Base-by-base conservation (phyloP, 163 green algal genomes). In the Smithsoniella earleae region DNA sequence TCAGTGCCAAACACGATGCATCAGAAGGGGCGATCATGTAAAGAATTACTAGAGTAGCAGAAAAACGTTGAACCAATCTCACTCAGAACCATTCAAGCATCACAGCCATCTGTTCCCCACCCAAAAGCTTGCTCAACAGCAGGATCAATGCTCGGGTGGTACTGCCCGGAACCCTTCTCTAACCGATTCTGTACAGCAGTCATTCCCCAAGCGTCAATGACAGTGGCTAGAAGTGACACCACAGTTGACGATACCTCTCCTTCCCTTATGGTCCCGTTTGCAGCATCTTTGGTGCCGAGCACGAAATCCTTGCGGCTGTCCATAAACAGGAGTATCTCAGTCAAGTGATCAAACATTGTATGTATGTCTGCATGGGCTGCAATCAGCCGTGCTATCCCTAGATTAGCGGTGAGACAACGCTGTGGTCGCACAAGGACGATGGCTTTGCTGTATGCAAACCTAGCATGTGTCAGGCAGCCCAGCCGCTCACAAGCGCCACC, bases 41-140 rank as follows among this genome's bases (percentile, higher is more conserved):
- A n/a, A n/a, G n/a, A n/a, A n/a, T n/a, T n/a, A n/a, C n/a, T n/a
- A n/a, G n/a, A n/a, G n/a, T n/a, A n/a, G n/a, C n/a, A n/a, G n/a
- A n/a, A n/a, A n/a, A n/a, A n/a, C n/a, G n/a, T n/a, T n/a, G n/a
- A n/a, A n/a, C n/a, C n/a, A n/a, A n/a, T n/a, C n/a, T n/a, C n/a
- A n/a, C n/a, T n/a, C n/a, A n/a, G n/a, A n/a, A n/a, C n/a, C n/a
- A n/a, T n/a, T n/a, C 13, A 49, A 22, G 40, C 40, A 43, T 69
- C 58, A 13, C 58, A 69, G 4, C 58, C 58, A 69, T 69, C 58
- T 69, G 58, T 69, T 33, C 58, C 58, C 58, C 58, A 69, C 3
- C 34, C 58, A 69, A 69, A 69, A 13, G 58, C 58, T 31, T 69
- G 58, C 25, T 69, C 58, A 16, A 69, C 58, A 45, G 34, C 25